phyloP scores from a whole-genome alignment of 768 basidiomycete species.

The Pulveroboletus ravenelii region DNA sequence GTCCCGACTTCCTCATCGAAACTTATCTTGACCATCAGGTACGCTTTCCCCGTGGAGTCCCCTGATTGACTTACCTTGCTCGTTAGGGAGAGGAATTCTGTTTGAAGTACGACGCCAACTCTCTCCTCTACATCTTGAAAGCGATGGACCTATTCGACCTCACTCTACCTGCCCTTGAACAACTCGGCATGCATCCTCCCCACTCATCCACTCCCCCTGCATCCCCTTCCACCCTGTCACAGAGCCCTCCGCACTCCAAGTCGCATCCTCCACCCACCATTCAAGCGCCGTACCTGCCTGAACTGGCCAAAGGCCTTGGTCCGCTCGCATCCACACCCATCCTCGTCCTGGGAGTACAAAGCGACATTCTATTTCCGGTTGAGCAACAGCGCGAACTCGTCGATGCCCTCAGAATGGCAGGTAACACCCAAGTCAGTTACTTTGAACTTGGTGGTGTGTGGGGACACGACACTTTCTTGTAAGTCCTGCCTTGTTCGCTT shows the following conservation, averaged over 20 bases:
- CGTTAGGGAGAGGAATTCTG: slow-evolving; percentile 91
- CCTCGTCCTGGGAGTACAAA: slow-evolving; percentile 90
- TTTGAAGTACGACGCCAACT: slow-evolving; percentile 98
- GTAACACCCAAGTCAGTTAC: slow-evolving; percentile 86
- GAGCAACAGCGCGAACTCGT: slow-evolving; percentile 96
- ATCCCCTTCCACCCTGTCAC: slow-evolving; percentile 13
- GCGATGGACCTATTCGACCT: slow-evolving; percentile 99
- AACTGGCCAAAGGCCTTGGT: slow-evolving; percentile 71
- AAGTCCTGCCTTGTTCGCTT: slow-evolving; percentile 31
- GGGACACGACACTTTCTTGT: slow-evolving; percentile 98
- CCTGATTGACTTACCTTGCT: slow-evolving; percentile 1
- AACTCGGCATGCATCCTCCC: slow-evolving; percentile 50
- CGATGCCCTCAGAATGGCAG: slow-evolving; percentile 86
- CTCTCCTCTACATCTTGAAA: slow-evolving; percentile 96
- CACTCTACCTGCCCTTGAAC: slow-evolving; percentile 69
- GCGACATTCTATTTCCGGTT: slow-evolving; percentile 93
- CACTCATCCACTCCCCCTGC: slow-evolving; percentile 16
- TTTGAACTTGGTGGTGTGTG: slow-evolving; percentile 99
- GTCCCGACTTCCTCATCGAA: slow-evolving; percentile 97
- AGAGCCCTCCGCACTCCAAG: slow-evolving; percentile 52
- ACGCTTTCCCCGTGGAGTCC: slow-evolving; percentile 3
- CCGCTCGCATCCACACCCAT: slow-evolving; percentile 75
- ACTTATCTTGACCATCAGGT: slow-evolving; percentile 94
- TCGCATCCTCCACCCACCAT: slow-evolving; percentile 69
- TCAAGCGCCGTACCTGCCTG: slow-evolving; percentile 69